Evolutionary conservation across 1,139 yeast species (phyloP), one percentile per base, ranked within the genome.

Genomic region (Candida buenavistaensis): DNA sequence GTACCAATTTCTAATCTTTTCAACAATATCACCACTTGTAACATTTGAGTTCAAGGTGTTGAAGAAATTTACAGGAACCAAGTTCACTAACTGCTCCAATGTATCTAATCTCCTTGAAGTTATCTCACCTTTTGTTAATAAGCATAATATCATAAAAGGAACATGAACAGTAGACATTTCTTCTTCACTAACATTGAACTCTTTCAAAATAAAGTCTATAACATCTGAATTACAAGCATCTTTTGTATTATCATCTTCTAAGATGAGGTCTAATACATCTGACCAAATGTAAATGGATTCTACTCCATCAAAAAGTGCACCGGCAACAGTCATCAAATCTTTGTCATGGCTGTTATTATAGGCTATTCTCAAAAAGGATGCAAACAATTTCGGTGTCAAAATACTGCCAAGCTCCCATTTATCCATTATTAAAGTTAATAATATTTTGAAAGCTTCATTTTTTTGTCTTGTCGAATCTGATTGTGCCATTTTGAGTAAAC

Each of bases 381-480:
- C 60, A 33, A 90, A 75, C n/a, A 89, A 56, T 20, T 62, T 58
- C 0, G 96, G 94, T 0, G 89, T 78, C 1, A 90, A 65, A 17
- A 73, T 57, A 14, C 80, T 78, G 10, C 96, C 92, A 24, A 92
- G 80, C 57, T 92, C 97, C 97, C 97, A 92, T 45, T 88, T 76
- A 52, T 92, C 97, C 79, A 89, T 77, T 5, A 89, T 70, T 5
- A 94, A 76, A 4, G 67, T 55, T 17, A 82, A 64, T 2, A 87
- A 70, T 7, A 89, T 79, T 38, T 72, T 78, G 46, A 79, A 78
- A 0, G 86, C 80, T 23, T 72, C 72, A 2, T 72, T 62, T 26
- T 70, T 64, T 17, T 64, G 56, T 9, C 49, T 46, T 3, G 42
- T 41, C 1, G 55, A 48, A 3, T 56, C 55, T 1, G 68, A 63